phyloP scores from a whole-genome alignment of 208 protist genomes.

The Leishmania martiniquensis region DNA sequence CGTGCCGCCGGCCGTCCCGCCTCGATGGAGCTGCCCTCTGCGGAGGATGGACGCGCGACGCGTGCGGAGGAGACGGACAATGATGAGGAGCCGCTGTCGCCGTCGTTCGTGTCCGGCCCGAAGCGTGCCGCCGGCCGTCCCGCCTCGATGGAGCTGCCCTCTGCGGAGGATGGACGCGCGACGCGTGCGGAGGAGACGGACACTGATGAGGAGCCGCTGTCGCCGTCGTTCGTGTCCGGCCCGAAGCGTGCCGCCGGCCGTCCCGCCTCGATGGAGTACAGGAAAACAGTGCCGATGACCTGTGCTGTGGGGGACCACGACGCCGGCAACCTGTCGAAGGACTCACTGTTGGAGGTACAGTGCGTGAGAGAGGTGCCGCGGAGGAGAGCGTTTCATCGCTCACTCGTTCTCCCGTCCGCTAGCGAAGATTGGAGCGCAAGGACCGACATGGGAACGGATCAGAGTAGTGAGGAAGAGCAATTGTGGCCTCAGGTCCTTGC shows the following conservation, averaged over 20 bases:
- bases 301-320: too few species aligned
- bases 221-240: not conserved
- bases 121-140: too few species aligned
- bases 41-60: too few species aligned
- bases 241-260: slow-evolving; percentile 11
- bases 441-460: not conserved
- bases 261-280: not conserved
- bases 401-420: not conserved
- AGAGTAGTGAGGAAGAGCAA: slow-evolving; percentile 2
- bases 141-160: too few species aligned
- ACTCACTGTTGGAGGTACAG: slow-evolving; percentile 12
- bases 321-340: not conserved
- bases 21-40: too few species aligned
- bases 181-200: not conserved
- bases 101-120: too few species aligned
- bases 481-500: not conserved
- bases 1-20: too few species aligned
- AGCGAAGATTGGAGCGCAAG: not conserved
- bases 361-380: not conserved
- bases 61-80: too few species aligned
- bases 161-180: too few species aligned
- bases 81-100: too few species aligned
- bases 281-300: not conserved
- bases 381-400: slow-evolving; percentile 13
- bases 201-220: not conserved